Percentiles rank a stretch among this genome's conserved stretches.
These are phyloP conservation scores for Dipteronia sinensis DNA, from an alignment of 345 rosid genomes.

Conservation along the genomic window DNA sequence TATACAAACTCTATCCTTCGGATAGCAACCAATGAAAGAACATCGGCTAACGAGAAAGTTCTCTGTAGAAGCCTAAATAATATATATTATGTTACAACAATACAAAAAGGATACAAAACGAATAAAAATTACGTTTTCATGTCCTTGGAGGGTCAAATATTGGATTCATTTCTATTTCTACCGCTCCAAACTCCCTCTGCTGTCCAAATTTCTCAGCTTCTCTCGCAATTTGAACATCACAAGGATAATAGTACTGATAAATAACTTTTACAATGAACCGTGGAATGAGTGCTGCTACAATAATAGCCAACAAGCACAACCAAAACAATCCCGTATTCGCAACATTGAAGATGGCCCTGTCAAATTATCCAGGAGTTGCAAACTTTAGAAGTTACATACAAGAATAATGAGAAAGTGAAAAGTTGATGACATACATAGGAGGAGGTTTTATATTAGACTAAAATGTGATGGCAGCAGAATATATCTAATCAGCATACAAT, in stretches of 20 bases:
- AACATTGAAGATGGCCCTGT: slow-evolving; percentile 87
- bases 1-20: slow-evolving; percentile 52
- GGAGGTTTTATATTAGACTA: background rate
- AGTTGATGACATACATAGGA: background rate
- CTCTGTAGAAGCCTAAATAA: slow-evolving; percentile 44
- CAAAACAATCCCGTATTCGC: slow-evolving; percentile 65
- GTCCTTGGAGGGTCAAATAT: slow-evolving; percentile 45
- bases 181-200: slow-evolving; percentile 33
- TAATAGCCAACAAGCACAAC: slow-evolving; percentile 75
- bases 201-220: slow-evolving; percentile 68
- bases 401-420: background rate
- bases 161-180: slow-evolving; percentile 74
- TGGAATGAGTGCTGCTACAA: slow-evolving; percentile 66
- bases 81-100: slow-evolving; percentile 22
- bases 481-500: background rate
- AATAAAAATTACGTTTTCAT: slow-evolving; percentile 32
- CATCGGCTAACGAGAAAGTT: slow-evolving; percentile 20
- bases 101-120: background rate
- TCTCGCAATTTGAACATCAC: slow-evolving; percentile 76
- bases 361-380: background rate
- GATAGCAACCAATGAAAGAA: slow-evolving; percentile 44
- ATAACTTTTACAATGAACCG: slow-evolving; percentile 68
- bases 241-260: slow-evolving; percentile 61
- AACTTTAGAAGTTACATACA: slow-evolving; percentile 9
- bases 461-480: background rate